Evolutionary conservation across 768 basidiomycete genomes (phyloP).

Genomic region (Lactarius trivialis): DNA sequence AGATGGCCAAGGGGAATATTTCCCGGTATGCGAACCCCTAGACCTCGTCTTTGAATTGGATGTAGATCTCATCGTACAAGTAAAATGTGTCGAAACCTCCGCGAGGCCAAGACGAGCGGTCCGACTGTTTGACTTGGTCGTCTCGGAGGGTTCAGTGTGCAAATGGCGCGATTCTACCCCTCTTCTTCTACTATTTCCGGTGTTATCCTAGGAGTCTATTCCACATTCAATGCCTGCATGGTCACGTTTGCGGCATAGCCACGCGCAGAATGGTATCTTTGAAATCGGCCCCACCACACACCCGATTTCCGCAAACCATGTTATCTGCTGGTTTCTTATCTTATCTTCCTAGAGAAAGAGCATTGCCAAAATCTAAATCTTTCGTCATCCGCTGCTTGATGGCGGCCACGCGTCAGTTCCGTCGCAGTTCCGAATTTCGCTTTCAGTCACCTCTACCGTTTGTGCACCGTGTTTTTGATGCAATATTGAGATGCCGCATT

Average conservation of each 20-base stretch:
- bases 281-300: not conserved
- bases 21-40: conserved; percentile 9
- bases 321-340: not conserved
- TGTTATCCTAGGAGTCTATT: not conserved
- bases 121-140: not conserved
- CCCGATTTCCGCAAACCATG: not conserved
- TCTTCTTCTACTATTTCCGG: not conserved
- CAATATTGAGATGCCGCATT: not conserved
- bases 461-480: not conserved
- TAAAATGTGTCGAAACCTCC: conserved; percentile 6
- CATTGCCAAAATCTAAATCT: not conserved
- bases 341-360: not conserved
- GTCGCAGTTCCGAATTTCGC: not conserved
- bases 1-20: not conserved
- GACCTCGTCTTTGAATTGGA: not conserved
- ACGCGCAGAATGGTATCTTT: not conserved
- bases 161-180: not conserved
- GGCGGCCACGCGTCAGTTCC: not conserved
- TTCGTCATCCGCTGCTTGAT: not conserved
- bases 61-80: not conserved
- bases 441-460: not conserved
- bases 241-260: not conserved
- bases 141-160: not conserved
- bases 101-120: not conserved
- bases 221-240: not conserved